Percentiles rank a stretch among this genome's conserved stretches.
Evolutionary conservation across 2,329 filamentous ascomycete genomes (phyloP).

Genomic region (Drechslerella coelobrocha): DNA sequence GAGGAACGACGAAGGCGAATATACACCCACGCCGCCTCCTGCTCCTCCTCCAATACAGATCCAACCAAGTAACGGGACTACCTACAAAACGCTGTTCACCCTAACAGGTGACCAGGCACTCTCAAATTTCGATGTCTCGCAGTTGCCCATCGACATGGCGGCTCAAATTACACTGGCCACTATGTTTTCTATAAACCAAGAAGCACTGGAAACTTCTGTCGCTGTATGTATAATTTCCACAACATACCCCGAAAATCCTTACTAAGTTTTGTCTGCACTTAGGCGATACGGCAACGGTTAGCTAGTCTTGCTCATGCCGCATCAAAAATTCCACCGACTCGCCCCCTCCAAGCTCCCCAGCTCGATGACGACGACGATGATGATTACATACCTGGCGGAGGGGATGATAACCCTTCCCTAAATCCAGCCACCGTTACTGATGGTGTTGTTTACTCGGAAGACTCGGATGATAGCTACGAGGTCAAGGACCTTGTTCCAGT

Average conservation of each 20-base stretch:
- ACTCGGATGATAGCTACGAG: slow-evolving; percentile 53
- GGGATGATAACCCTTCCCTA: slow-evolving; percentile 35
- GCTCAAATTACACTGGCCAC: slow-evolving; percentile 82
- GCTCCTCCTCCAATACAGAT: slow-evolving; percentile 52
- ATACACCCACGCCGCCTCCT: slow-evolving; percentile 68
- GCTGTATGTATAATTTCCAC: slow-evolving; percentile 64
- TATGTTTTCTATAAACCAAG: slow-evolving; percentile 73
- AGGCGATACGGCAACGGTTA: slow-evolving; percentile 38
- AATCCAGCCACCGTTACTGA: slow-evolving; percentile 16
- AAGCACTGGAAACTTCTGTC: slow-evolving; percentile 74
- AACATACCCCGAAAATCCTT: neutral
- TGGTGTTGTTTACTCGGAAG: slow-evolving; percentile 51
- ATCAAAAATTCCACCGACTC: slow-evolving; percentile 18
- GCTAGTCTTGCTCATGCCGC: slow-evolving; percentile 38
- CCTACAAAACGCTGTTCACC: slow-evolving; percentile 83
- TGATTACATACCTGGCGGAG: slow-evolving; percentile 45
- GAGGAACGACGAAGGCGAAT: slow-evolving; percentile 54
- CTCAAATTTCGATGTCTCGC: slow-evolving; percentile 80
- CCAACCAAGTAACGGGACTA: slow-evolving; percentile 57
- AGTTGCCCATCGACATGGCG: slow-evolving; percentile 76
- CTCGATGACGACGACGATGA: slow-evolving; percentile 33
- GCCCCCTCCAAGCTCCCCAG: slow-evolving; percentile 28
- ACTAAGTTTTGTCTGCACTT: neutral
- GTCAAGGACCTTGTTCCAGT: slow-evolving; percentile 57
- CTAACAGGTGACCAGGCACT: slow-evolving; percentile 77